Evolutionary conservation across 179 eudicot species (phyloP), one percentile per base, ranked within the genome.

Genomic region (Beta macrorhiza): DNA sequence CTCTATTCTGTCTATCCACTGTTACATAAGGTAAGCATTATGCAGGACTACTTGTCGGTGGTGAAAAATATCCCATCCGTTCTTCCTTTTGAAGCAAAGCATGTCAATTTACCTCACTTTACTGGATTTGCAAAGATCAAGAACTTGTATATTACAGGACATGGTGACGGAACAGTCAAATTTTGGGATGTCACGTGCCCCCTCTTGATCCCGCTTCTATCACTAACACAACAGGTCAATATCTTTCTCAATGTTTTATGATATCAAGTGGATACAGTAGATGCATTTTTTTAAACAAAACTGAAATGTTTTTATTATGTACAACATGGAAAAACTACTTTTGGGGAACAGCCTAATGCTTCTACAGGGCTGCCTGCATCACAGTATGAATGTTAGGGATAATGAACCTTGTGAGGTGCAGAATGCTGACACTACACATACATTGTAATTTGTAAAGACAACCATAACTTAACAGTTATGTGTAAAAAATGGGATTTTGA

Each of bases 151-250:
- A 83, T 94, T 78, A 93, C 98, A 67, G 99, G 98, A 78, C 97
- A 97, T 72, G 79, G 78, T 79, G 92, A 93, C 75, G 99, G 99
- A 77, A 89, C 91, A 63, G 89, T 97, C 49, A 90, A 89, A 77
- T 91, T 97, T 77, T 97, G 99, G 99, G 95, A 97, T 85, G 91
- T 88, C 74, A 88, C 97, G 56, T 86, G 89, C 80, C 95, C 97
- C 29, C 85, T 90, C 83, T 78, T 95, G 77, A 83, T 89, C 51
- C 99, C 99, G 19, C 85, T 97, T 79, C 68, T 91, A 77, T 91
- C 97, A 67, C 51, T 97, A 61, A 89, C 87, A 80, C 97, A 97
- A 77, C 93, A 92, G 97, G 99, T 97, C 81, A 62, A 5, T 20
- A 4, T 56, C 37, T 53, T 32, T 22, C 53, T 49, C 53, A 6